phyloP scores from a whole-genome alignment of 2,329 filamentous ascomycete species.

The Phialophora macrospora region DNA sequence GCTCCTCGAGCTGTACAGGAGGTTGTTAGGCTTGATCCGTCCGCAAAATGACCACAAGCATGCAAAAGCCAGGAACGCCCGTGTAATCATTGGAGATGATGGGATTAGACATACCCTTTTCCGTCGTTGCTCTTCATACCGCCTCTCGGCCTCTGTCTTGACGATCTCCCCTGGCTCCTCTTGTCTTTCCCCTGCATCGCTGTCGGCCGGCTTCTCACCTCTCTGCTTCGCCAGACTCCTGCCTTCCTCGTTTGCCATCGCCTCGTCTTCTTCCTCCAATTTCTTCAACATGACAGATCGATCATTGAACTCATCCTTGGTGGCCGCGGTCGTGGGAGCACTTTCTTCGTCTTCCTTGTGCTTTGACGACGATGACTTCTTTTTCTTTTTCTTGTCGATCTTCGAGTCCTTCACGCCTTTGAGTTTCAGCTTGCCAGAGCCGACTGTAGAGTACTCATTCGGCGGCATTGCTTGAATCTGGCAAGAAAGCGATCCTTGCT shows the following conservation, averaged over 20 bases:
- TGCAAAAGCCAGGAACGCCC: neutral
- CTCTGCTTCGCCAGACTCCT: conserved; percentile 2
- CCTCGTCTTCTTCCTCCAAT: conserved; percentile 35
- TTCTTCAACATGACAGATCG: conserved; percentile 38
- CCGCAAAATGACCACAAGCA: neutral
- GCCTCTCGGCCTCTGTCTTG: conserved; percentile 84
- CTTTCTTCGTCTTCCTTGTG: neutral
- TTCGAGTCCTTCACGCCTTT: conserved; percentile 71
- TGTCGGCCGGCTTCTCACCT: neutral
- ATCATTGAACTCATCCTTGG: conserved; percentile 26
- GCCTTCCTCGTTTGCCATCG: conserved; percentile 38
- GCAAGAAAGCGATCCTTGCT: neutral
- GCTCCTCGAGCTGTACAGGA: conserved; percentile 71
- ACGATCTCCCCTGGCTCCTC: conserved; percentile 44
- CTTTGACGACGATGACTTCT: conserved; percentile 47
- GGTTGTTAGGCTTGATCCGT: neutral
- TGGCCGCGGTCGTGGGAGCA: conserved; percentile 2
- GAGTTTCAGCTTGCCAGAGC: conserved; percentile 74
- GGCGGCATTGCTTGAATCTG: conserved; percentile 21
- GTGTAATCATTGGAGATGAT: neutral
- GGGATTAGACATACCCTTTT: conserved; percentile 68
- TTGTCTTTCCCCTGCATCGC: conserved; percentile 35
- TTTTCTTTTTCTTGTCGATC: conserved; percentile 58
- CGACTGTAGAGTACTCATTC: conserved; percentile 27
- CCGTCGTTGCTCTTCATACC: conserved; percentile 77